Evolutionary conservation across 768 basidiomycete genomes (phyloP), one percentile per base, ranked within the genome.

Genomic region (Amanita pseudoporphyria): DNA sequence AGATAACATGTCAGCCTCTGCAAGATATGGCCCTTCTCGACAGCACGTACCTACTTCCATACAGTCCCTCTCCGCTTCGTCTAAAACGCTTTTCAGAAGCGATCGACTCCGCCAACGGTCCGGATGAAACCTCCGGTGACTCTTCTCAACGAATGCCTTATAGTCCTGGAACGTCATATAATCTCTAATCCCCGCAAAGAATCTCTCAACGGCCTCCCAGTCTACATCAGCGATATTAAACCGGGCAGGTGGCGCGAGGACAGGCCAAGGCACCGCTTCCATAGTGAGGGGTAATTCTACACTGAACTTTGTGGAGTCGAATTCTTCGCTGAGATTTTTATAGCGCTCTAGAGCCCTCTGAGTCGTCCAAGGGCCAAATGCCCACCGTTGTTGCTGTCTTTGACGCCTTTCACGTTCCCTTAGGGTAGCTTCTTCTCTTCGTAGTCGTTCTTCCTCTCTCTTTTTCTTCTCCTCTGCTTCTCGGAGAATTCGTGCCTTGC

Each of bases 61-160:
- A 55, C 72, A 79, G 33, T 68, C 70, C 53, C 78, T 72, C 57
- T 79, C 75, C 40, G 71, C 65, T 42, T 80, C 79, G 52, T 85
- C 80, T 19, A 61, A 56, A 41, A 85, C 72, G 40, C 76, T 76
- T 51, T 69, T 68, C 58, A 85, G 69, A 31, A 89, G 65, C 24
- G 77, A 77, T 36, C 82, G 71, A 26, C 82, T 79, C 37, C 79
- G 70, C 88, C 86, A 92, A 52, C 84, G 68, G 62, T 90, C 87
- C 1, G 86, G 85, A 56, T 89, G 89, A 61, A 88, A 90, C 45
- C 86, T 67, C 35, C 78, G 72, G 57, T 87, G 77, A 56, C 81
- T 83, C 58, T 78, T 79, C 65, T 85, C 77, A 3, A 90, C 71
- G 49, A 89, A 73, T 1, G 60, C 62, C 58, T 74, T 79, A 64